Evolutionary conservation across 176 grass and related monocot genomes (phyloP).

Genomic region (Zizania latifolia): DNA sequence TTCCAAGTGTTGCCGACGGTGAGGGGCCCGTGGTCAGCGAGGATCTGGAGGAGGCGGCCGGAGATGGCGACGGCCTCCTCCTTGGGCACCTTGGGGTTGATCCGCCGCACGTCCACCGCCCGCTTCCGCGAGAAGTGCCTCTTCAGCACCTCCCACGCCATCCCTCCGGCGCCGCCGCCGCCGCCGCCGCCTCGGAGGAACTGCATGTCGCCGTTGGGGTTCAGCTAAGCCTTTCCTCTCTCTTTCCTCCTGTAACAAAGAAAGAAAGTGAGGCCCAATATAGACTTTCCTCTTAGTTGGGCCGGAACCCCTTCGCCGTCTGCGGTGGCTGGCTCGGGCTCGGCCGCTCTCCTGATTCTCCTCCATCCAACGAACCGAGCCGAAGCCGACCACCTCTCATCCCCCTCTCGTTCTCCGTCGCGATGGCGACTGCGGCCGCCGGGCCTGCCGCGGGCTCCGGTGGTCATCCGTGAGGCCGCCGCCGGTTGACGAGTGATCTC

Average conservation of each 20-base stretch:
- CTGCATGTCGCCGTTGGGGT: constrained; percentile 36
- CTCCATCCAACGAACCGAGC: neutral
- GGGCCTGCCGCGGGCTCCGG: neutral
- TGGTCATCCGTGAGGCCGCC: neutral
- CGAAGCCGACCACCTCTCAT: constrained; percentile 3
- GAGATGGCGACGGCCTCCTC: constrained; percentile 77
- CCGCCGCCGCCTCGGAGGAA: constrained; percentile 42
- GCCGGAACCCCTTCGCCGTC: neutral
- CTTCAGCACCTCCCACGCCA: constrained; percentile 29
- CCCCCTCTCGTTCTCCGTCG: constrained; percentile 10
- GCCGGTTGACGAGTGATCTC: neutral
- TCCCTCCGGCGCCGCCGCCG: neutral
- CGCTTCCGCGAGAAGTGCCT: constrained; percentile 69
- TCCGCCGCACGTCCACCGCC: constrained; percentile 46
- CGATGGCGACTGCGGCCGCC: neutral
- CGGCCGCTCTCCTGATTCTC: neutral
- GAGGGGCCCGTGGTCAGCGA: constrained; percentile 72
- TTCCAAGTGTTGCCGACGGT: constrained; percentile 72
- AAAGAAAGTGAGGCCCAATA: neutral
- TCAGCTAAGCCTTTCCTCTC: neutral
- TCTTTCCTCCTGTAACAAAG: neutral
- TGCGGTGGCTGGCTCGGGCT: neutral
- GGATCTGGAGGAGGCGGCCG: constrained; percentile 60
- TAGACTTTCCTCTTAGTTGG: no score
- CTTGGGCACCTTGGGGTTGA: constrained; percentile 85